These are phyloP conservation scores for Boeremia lycopersici DNA, from an alignment of 2,329 filamentous ascomycete genomes.

Conservation along the genomic window DNA sequence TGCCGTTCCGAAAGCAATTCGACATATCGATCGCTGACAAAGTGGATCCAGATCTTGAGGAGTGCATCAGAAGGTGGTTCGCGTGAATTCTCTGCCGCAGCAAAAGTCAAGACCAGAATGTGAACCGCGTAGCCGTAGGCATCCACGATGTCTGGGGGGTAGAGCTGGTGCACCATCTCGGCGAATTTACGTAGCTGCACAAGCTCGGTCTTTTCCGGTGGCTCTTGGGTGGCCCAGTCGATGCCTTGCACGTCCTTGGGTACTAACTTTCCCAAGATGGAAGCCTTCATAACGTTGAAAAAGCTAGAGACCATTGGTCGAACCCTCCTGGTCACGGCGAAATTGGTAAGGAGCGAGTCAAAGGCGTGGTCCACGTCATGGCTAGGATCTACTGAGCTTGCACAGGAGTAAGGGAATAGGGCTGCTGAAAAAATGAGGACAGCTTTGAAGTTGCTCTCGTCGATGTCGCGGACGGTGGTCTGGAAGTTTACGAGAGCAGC, in stretches of 20 bases:
- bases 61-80: conserved; percentile 31
- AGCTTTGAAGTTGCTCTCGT: conserved; percentile 49
- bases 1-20: conserved; percentile 37
- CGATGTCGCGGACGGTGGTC: conserved; percentile 36
- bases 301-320: conserved; percentile 32
- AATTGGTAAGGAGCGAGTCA: conserved; percentile 29
- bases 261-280: conserved; percentile 23
- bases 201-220: conserved; percentile 28
- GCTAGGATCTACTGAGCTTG: conserved; percentile 16
- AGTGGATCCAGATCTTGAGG: conserved; percentile 37
- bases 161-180: conserved; percentile 30
- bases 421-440: conserved; percentile 33
- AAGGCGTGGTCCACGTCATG: conserved; percentile 26
- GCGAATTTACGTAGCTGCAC: conserved; percentile 32
- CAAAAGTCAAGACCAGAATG: conserved; percentile 30
- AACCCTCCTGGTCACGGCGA: conserved; percentile 30
- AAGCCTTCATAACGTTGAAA: conserved; percentile 17
- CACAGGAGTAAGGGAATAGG: conserved; percentile 34
- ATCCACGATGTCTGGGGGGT: conserved; percentile 37
- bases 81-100: conserved; percentile 16
- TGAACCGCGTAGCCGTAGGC: conserved; percentile 34
- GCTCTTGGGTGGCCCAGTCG: conserved; percentile 22
- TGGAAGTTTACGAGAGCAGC: conserved; percentile 29
- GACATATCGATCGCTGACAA: conserved; percentile 32
- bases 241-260: conserved; percentile 28